These are phyloP conservation scores for Fusarium illudens DNA, from an alignment of 2,329 filamentous ascomycete genomes.

Conservation along the genomic window DNA sequence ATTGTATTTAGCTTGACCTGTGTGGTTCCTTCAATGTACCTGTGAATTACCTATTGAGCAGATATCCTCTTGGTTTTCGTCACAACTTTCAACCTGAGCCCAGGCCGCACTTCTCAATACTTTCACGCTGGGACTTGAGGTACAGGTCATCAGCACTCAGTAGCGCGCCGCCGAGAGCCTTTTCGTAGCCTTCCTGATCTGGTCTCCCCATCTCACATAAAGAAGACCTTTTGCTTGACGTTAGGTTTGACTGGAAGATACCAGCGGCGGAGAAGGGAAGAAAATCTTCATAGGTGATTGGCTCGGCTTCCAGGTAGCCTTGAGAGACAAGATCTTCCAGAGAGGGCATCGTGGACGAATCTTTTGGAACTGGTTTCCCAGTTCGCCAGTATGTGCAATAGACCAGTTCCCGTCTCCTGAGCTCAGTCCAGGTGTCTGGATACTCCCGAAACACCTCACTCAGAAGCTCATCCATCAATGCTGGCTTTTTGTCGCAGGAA, in stretches of 20 bases:
- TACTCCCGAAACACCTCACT: slow-evolving; percentile 46
- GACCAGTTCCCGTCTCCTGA: slow-evolving; percentile 49
- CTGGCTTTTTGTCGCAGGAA: neutral
- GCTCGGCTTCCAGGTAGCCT: slow-evolving; percentile 47
- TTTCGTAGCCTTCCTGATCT: slow-evolving; percentile 5
- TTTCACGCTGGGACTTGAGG: neutral
- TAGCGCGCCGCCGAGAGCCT: neutral
- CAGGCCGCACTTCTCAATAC: slow-evolving; percentile 9
- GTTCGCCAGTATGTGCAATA: slow-evolving; percentile 49
- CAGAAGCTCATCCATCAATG: slow-evolving; percentile 35
- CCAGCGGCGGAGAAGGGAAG: slow-evolving; percentile 61
- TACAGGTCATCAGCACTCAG: slow-evolving; percentile 13
- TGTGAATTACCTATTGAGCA: neutral
- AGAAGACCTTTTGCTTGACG: neutral
- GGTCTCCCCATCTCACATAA: neutral
- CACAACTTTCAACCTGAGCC: neutral
- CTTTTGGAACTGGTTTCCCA: neutral
- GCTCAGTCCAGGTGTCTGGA: slow-evolving; percentile 53
- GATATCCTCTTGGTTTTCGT: neutral
- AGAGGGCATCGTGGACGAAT: neutral
- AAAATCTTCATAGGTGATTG: slow-evolving; percentile 64
- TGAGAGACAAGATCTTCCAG: slow-evolving; percentile 46
- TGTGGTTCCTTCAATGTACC: neutral
- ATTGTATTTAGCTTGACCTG: neutral
- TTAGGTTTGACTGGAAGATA: slow-evolving; percentile 58